Evolutionary conservation across 768 basidiomycete species (phyloP).

Genomic region (Agrocybe chaxingu): DNA sequence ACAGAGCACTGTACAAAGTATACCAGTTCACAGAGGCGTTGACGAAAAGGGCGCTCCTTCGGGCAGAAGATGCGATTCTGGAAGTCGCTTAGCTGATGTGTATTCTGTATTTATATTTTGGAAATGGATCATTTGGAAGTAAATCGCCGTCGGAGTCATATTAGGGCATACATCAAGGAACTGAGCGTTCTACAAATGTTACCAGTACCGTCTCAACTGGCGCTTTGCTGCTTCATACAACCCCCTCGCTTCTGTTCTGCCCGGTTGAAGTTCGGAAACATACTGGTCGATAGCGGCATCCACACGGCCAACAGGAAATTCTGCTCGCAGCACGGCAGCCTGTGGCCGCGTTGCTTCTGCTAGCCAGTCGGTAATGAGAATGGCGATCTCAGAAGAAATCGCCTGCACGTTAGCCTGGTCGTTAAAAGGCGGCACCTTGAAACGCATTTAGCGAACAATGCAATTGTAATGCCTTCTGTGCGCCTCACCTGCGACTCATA

Average conservation of each 20-base stretch:
- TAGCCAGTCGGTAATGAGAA: constrained; percentile 79
- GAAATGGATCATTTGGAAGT: not conserved
- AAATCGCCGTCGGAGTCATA: constrained; percentile 6
- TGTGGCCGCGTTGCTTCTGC: constrained; percentile 74
- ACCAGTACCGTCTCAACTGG: constrained; percentile 72
- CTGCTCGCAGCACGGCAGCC: constrained; percentile 54
- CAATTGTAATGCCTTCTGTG: not conserved
- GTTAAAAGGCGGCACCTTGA: constrained; percentile 80
- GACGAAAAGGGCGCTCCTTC: constrained; percentile 58
- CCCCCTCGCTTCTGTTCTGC: constrained; percentile 57
- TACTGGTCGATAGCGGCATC: constrained; percentile 75
- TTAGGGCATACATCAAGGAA: constrained; percentile 8
- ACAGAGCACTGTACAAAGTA: constrained; percentile 68
- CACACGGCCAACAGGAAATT: constrained; percentile 77
- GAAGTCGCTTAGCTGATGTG: constrained; percentile 50
- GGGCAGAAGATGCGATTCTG: constrained; percentile 78
- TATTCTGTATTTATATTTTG: not conserved
- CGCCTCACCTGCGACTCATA: constrained; percentile 79
- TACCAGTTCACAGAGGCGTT: constrained; percentile 60
- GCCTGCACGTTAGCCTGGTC: constrained; percentile 75
- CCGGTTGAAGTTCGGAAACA: constrained; percentile 62
- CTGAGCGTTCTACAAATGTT: constrained; percentile 14
- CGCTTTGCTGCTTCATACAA: constrained; percentile 71
- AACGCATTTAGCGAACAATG: not conserved
- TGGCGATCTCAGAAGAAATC: constrained; percentile 78